Conservation (phyloP, 192 early-diverging fungal species). For the Chytriomyces confervae region DNA sequence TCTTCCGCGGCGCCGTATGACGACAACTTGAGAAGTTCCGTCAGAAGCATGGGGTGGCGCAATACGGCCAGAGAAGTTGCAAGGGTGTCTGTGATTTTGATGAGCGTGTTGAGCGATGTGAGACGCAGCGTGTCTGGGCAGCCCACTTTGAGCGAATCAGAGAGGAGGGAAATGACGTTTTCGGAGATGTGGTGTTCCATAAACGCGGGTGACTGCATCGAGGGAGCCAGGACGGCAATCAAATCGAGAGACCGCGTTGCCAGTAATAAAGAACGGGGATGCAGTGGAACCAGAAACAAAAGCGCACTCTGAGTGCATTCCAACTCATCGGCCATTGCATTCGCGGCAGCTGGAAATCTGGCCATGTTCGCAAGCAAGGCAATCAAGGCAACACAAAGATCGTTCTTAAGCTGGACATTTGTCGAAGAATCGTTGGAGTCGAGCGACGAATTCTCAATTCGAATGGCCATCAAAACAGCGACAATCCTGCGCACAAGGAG, state of each 20-base stretch:
- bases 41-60: slow-evolving; percentile 15
- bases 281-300: neutral
- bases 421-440: neutral
- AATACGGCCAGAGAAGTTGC: neutral
- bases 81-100: slow-evolving; percentile 8
- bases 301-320: neutral
- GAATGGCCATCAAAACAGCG: neutral
- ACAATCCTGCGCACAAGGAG: too few species aligned
- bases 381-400: neutral
- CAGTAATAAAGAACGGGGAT: neutral
- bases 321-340: neutral
- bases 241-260: neutral
- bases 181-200: neutral
- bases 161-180: slow-evolving; percentile 15
- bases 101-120: slow-evolving; percentile 25
- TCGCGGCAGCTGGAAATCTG: neutral
- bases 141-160: neutral
- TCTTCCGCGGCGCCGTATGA: neutral
- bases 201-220: neutral
- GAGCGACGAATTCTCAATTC: neutral
- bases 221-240: neutral
- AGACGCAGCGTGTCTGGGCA: slow-evolving; percentile 18
- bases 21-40: slow-evolving; percentile 6
- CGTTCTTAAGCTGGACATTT: neutral
- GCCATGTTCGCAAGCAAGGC: neutral